These are phyloP conservation scores for Candida yuanshanica DNA, from an alignment of 805 yeast species.

Conservation along the genomic window DNA sequence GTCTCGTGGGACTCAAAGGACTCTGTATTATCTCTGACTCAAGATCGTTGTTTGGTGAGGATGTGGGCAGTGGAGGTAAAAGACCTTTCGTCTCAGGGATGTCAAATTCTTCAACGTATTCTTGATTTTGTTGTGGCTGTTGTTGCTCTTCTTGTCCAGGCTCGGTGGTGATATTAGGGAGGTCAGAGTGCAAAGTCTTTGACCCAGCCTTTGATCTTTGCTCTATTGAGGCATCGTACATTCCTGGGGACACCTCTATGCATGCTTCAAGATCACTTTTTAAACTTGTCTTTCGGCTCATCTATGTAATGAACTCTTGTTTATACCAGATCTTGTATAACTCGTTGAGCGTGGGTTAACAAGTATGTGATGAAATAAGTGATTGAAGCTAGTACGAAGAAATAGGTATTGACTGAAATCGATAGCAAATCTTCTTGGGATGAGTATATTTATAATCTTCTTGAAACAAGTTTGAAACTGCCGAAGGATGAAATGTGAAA, in stretches of 20 bases:
- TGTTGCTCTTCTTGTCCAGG: too few species aligned
- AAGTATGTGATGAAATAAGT: too few species aligned
- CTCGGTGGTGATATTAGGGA: not conserved
- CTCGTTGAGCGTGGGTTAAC: too few species aligned
- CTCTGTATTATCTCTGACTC: slow-evolving; percentile 2
- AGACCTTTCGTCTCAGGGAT: slow-evolving; percentile 14
- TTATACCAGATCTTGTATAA: not conserved
- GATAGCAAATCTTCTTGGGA: too few species aligned
- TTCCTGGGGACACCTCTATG: slow-evolving; percentile 1
- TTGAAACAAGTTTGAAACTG: too few species aligned
- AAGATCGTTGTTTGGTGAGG: slow-evolving; percentile 1
- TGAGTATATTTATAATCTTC: too few species aligned
- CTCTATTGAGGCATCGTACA: not conserved
- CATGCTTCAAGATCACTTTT: not conserved
- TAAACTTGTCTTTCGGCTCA: not conserved
- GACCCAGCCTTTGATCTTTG: not conserved
- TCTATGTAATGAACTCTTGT: not conserved
- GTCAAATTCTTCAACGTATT: slow-evolving; percentile 4
- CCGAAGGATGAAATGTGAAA: too few species aligned
- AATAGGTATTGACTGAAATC: not conserved
- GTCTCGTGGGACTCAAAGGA: slow-evolving; percentile 3
- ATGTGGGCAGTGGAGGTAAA: slow-evolving; percentile 17
- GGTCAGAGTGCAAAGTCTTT: not conserved
- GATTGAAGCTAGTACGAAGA: too few species aligned
- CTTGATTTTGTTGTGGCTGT: not conserved